Conservation (phyloP, 108 stramenopile species). For the Skeletonema tropicum region DNA sequence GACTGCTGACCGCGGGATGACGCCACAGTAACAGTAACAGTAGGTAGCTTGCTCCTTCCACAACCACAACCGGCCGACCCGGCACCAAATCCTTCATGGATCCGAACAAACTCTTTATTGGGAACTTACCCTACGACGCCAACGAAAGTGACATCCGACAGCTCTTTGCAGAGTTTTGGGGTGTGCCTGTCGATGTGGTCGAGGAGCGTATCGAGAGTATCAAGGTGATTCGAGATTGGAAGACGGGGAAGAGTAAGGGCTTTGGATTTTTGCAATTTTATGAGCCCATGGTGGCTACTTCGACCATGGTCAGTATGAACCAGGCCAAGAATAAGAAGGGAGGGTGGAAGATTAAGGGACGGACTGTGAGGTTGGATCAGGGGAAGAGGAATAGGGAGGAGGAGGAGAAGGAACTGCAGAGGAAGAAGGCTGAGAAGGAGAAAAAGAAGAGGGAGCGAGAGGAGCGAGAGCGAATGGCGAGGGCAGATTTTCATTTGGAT, state of each 20-base stretch:
- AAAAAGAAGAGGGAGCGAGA: slow-evolving; percentile 49
- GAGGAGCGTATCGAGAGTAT: slow-evolving; percentile 44
- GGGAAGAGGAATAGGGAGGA: slow-evolving; percentile 62
- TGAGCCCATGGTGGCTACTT: slow-evolving; percentile 82
- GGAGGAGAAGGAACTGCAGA: slow-evolving; percentile 52
- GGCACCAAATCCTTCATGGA: slow-evolving; percentile 78
- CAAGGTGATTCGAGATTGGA: slow-evolving; percentile 83
- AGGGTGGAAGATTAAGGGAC: slow-evolving; percentile 52
- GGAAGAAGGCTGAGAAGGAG: slow-evolving; percentile 20
- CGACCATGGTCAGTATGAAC: slow-evolving; percentile 63
- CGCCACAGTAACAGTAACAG: too few species aligned
- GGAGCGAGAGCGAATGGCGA: too few species aligned
- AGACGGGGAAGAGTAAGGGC: slow-evolving; percentile 84
- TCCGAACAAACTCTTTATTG: slow-evolving; percentile 67
- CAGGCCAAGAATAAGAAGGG: slow-evolving; percentile 24
- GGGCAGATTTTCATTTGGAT: slow-evolving; percentile 37
- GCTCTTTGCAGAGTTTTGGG: slow-evolving; percentile 50
- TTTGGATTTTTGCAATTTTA: slow-evolving; percentile 85
- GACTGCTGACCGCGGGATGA: too few species aligned
- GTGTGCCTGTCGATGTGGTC: slow-evolving; percentile 52
- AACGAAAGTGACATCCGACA: slow-evolving; percentile 55
- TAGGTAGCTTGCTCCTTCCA: too few species aligned
- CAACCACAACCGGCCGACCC: slow-evolving; percentile 63
- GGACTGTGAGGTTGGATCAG: slow-evolving; percentile 64
- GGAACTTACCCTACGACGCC: slow-evolving; percentile 51